phyloP scores from a whole-genome alignment of 768 basidiomycete species.

The Obba rivulosa region DNA sequence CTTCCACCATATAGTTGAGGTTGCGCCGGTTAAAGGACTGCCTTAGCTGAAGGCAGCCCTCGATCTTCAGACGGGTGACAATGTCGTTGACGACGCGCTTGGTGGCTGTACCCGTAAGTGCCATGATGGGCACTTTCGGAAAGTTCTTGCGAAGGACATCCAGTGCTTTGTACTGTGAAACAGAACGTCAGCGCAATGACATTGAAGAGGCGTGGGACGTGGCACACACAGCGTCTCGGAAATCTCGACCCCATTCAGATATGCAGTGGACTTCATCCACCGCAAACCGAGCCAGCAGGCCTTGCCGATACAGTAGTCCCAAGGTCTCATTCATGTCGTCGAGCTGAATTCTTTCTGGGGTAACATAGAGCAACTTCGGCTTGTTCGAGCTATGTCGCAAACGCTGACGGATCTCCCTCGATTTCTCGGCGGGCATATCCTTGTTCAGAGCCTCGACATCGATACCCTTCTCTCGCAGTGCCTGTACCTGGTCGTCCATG shows the following conservation, averaged over 20 bases:
- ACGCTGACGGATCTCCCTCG: constrained; percentile 37
- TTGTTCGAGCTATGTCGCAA: constrained; percentile 38
- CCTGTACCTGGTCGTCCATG: constrained; percentile 84
- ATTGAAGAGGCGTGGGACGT: constrained; percentile 21
- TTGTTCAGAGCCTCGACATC: constrained; percentile 68
- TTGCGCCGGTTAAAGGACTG: constrained; percentile 96
- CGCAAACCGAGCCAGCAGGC: constrained; percentile 79
- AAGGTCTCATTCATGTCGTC: constrained; percentile 51
- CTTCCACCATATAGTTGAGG: constrained; percentile 64
- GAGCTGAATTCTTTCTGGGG: constrained; percentile 84
- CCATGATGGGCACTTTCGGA: constrained; percentile 87
- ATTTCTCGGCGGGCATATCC: constrained; percentile 34
- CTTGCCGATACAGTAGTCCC: constrained; percentile 45
- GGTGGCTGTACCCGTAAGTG: constrained; percentile 93
- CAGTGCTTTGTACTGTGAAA: constrained; percentile 59
- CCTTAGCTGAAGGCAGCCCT: constrained; percentile 50
- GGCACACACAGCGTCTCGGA: constrained; percentile 84
- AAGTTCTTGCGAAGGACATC: constrained; percentile 66
- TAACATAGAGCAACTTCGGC: constrained; percentile 77
- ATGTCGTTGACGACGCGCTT: constrained; percentile 75
- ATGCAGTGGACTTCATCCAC: constrained; percentile 97
- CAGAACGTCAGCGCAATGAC: not conserved
- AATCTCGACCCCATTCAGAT: constrained; percentile 90
- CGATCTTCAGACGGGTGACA: constrained; percentile 59
- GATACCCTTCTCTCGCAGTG: constrained; percentile 58